Conservation (phyloP, 257 asterid species). For the Ajuga chamaepitys region DNA sequence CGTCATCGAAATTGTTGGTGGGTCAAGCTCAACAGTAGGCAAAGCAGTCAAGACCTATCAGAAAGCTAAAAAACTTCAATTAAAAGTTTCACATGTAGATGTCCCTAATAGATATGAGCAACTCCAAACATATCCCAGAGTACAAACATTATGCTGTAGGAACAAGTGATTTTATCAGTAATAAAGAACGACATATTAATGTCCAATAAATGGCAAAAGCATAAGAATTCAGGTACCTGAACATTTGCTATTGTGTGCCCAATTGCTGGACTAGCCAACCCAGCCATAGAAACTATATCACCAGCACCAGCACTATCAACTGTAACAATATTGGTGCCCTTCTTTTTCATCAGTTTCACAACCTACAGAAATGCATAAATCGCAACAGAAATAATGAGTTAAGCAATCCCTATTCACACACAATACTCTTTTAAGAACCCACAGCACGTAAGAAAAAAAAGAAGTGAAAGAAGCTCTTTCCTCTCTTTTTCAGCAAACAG, state of each 20-base stretch:
- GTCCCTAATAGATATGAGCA: background rate
- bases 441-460: background rate
- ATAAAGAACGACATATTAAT: background rate
- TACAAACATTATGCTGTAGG: background rate
- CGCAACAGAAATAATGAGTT: background rate
- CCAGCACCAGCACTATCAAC: conserved; percentile 97
- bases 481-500: background rate
- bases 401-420: background rate
- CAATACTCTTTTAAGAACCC: background rate
- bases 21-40: conserved; percentile 94
- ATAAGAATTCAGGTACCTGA: conserved; percentile 44
- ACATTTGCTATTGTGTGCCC: conserved; percentile 90
- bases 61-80: conserved; percentile 17
- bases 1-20: conserved; percentile 98
- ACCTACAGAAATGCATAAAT: conserved; percentile 39
- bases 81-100: conserved; percentile 9
- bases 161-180: background rate
- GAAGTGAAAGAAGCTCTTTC: background rate
- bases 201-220: conserved; percentile 9
- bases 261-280: conserved; percentile 72
- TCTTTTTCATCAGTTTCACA: conserved; percentile 90
- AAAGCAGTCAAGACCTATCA: conserved; percentile 73
- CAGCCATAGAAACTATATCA: conserved; percentile 94
- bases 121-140: background rate
- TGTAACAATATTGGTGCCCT: conserved; percentile 61